These are phyloP conservation scores for Phaeolepiota aurea DNA, from an alignment of 768 basidiomycete species.

Conservation along the genomic window DNA sequence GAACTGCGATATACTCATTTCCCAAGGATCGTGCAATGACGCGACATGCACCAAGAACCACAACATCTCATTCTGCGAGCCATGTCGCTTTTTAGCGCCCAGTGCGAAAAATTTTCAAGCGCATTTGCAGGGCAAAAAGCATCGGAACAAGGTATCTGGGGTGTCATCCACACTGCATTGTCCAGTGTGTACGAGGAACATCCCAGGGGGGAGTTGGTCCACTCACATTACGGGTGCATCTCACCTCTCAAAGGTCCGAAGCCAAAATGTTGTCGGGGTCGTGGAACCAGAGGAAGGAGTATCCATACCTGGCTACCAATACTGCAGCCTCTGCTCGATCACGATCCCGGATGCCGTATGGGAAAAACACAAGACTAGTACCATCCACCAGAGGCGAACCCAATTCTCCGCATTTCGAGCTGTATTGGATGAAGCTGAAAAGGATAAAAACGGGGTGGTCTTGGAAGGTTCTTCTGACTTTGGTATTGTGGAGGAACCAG, in stretches of 20 bases:
- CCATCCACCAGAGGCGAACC: slow-evolving; percentile 27
- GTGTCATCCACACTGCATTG: slow-evolving; percentile 15
- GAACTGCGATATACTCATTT: slow-evolving; percentile 28
- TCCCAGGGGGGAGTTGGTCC: slow-evolving; percentile 11
- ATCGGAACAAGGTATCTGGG: slow-evolving; percentile 18
- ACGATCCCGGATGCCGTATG: slow-evolving; percentile 17
- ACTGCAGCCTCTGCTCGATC: slow-evolving; percentile 20
- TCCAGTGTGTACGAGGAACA: slow-evolving; percentile 19
- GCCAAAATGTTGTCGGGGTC: slow-evolving; percentile 12
- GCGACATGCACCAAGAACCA: slow-evolving; percentile 22
- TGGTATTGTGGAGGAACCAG: slow-evolving; percentile 34
- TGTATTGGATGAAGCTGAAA: slow-evolving; percentile 42
- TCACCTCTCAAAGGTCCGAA: slow-evolving; percentile 8
- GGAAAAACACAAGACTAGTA: slow-evolving; percentile 20
- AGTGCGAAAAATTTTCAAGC: slow-evolving; percentile 11
- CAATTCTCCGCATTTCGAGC: slow-evolving; percentile 28
- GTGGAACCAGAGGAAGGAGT: slow-evolving; percentile 21
- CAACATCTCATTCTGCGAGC: slow-evolving; percentile 26
- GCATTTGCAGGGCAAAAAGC: slow-evolving; percentile 22
- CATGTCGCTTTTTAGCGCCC: slow-evolving; percentile 26
- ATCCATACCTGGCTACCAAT: slow-evolving; percentile 8
- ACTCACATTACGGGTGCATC: slow-evolving; percentile 8
- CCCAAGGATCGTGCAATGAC: slow-evolving; percentile 24
- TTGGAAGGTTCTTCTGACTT: slow-evolving; percentile 41
- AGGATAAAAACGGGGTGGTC: slow-evolving; percentile 43